These are phyloP conservation scores for Penicillium crystallinum DNA, from an alignment of 495 filamentous ascomycete species.

Conservation along the genomic window DNA sequence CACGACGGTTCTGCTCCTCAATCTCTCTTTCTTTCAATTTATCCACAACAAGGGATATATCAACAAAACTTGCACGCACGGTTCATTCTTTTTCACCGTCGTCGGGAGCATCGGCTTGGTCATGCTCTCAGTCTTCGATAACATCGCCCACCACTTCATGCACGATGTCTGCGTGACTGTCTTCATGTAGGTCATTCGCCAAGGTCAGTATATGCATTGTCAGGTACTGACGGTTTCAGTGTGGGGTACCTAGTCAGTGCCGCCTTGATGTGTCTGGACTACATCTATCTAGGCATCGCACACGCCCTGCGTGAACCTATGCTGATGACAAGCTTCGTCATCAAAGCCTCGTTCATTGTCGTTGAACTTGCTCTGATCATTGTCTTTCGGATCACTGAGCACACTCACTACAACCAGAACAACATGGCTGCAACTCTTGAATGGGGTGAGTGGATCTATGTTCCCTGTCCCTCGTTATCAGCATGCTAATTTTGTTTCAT, in stretches of 20 bases:
- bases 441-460: slow-evolving; percentile 10
- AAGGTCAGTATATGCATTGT: background rate
- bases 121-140: slow-evolving; percentile 17
- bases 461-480: background rate
- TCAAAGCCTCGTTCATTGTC: slow-evolving; percentile 20
- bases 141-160: slow-evolving; percentile 11
- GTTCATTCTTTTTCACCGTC: slow-evolving; percentile 15
- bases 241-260: slow-evolving; percentile 17
- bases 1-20: slow-evolving; percentile 14
- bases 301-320: slow-evolving; percentile 10
- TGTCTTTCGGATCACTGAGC: slow-evolving; percentile 14
- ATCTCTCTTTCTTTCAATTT: slow-evolving; percentile 19
- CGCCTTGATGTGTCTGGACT: slow-evolving; percentile 15
- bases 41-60: slow-evolving; percentile 13
- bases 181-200: slow-evolving; percentile 14
- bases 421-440: slow-evolving; percentile 18
- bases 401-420: slow-evolving; percentile 6
- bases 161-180: slow-evolving; percentile 18
- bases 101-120: slow-evolving; percentile 15
- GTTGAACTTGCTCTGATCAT: slow-evolving; percentile 17
- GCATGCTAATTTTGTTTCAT: background rate
- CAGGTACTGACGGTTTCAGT: slow-evolving; percentile 7
- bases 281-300: slow-evolving; percentile 11
- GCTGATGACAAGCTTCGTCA: slow-evolving; percentile 15
- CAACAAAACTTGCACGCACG: slow-evolving; percentile 11